Base-by-base conservation (phyloP, 257 asterid genomes). In the Nicotiana knightiana region DNA sequence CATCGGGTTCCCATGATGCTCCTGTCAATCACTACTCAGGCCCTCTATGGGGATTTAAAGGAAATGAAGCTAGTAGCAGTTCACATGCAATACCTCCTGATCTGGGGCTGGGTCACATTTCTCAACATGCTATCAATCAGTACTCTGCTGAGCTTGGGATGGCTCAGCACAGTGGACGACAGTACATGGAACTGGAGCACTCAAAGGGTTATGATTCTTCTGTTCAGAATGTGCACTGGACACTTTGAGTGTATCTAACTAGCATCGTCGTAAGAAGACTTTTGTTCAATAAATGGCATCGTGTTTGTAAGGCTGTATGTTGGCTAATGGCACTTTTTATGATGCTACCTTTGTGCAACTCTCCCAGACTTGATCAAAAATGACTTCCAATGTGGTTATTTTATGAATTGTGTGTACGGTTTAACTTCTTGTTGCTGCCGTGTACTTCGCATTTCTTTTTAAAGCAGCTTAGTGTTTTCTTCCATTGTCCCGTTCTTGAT, bases 221-320 rank as follows among this genome's bases (percentile, higher is more conserved):
- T 11, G 82, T 88, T 88, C 93, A 90, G 85, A 86, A 91, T 79
- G 84, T 90, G 90, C 90, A 89, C 76, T 91, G 93, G 94, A 86
- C 90, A 1, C 93, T 88, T 80, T 93, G 87, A 91, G 21, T 48
- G 62, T 55, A 4, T 57, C 46, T 10, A 35, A 12, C 6, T 63
- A 28, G 28, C 68, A 30, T 64, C 10, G 70, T 64, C 3, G n/a
- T 64, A 30, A n/a, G n/a, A 30, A 64, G 70, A 64, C 70, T 64
- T 28, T 10, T 12, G n/a, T 30, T 28, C 70, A 64, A 30, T 64
- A 64, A 64, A 28, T 64, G 70, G 70, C 15, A 64, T 64, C n/a
- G 32, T 64, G 18, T 53, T 64, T 64, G 43, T 13, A 13, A 28
- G 70, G 43, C 21, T 12, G 43, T 13, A 17, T 64, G 39, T 13